Evolutionary conservation across 2,329 filamentous ascomycete species (phyloP).

Genomic region (Coniochaeta pulveracea): DNA sequence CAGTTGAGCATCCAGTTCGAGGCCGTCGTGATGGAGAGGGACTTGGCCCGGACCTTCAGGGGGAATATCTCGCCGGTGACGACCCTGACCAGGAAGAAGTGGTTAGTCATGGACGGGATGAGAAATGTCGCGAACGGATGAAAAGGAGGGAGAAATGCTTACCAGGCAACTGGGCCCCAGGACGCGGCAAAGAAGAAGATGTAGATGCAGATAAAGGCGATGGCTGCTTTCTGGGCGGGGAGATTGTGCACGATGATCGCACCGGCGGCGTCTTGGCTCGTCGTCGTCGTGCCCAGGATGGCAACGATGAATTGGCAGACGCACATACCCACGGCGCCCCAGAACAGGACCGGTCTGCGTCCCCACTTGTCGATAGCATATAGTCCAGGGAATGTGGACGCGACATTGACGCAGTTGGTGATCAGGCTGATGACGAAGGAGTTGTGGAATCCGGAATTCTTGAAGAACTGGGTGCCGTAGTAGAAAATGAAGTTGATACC

Average conservation of each 20-base stretch:
- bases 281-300: slow-evolving; percentile 43
- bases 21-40: slow-evolving; percentile 55
- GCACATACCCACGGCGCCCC: slow-evolving; percentile 59
- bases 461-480: slow-evolving; percentile 60
- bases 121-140: no score
- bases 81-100: slow-evolving; percentile 32
- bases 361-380: slow-evolving; percentile 59
- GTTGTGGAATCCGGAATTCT: slow-evolving; percentile 51
- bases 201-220: slow-evolving; percentile 69
- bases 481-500: slow-evolving; percentile 65
- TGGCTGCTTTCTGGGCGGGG: slow-evolving; percentile 31
- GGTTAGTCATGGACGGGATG: slow-evolving; percentile 13
- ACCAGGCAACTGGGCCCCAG: slow-evolving; percentile 50
- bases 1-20: slow-evolving; percentile 57
- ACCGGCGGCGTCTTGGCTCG: slow-evolving; percentile 31
- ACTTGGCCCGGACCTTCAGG: slow-evolving; percentile 60
- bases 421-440: slow-evolving; percentile 63
- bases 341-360: slow-evolving; percentile 57
- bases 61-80: slow-evolving; percentile 70
- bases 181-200: slow-evolving; percentile 71
- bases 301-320: slow-evolving; percentile 60
- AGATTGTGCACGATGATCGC: slow-evolving; percentile 33
- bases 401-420: slow-evolving; percentile 64
- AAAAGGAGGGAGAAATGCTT: neutral
- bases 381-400: slow-evolving; percentile 61